These are phyloP conservation scores for Aureobasidium namibiae DNA, from an alignment of 2,329 filamentous ascomycete species.

Conservation along the genomic window DNA sequence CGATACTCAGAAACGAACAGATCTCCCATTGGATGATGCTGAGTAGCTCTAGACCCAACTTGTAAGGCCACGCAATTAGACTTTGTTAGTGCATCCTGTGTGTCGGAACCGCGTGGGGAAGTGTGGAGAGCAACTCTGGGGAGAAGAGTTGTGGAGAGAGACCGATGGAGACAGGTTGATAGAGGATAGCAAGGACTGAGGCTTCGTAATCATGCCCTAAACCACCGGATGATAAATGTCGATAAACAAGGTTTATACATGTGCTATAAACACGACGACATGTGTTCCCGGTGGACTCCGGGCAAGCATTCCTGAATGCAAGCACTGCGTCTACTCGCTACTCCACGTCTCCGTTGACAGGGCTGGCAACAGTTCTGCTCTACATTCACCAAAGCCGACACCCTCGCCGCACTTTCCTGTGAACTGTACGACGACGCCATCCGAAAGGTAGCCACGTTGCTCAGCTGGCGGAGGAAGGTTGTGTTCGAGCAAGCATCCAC, in stretches of 20 bases:
- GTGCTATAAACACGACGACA: not conserved
- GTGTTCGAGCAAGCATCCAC: conserved; percentile 36
- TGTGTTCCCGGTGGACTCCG: too few species aligned
- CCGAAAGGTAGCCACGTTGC: conserved; percentile 31
- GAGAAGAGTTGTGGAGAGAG: not conserved
- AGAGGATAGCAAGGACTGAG: not conserved
- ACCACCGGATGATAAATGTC: not conserved
- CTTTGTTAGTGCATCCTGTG: not conserved
- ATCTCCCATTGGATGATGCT: not conserved
- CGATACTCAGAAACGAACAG: not conserved
- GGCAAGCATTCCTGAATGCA: not conserved
- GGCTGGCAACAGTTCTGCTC: conserved; percentile 28
- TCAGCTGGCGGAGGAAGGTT: conserved; percentile 30
- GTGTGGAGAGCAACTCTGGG: not conserved
- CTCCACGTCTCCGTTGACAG: conserved; percentile 9
- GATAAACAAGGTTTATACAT: not conserved
- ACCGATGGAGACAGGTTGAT: not conserved
- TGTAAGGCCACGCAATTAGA: not conserved
- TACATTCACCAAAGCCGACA: conserved; percentile 35
- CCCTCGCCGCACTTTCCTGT: conserved; percentile 29
- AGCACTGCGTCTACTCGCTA: not conserved
- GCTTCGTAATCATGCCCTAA: not conserved
- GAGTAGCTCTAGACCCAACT: not conserved
- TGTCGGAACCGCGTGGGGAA: not conserved
- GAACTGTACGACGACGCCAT: conserved; percentile 34